Percentiles rank a stretch among this genome's conserved stretches.
These are phyloP conservation scores for Leccinum obscurum DNA, from an alignment of 768 basidiomycete genomes.

Conservation along the genomic window DNA sequence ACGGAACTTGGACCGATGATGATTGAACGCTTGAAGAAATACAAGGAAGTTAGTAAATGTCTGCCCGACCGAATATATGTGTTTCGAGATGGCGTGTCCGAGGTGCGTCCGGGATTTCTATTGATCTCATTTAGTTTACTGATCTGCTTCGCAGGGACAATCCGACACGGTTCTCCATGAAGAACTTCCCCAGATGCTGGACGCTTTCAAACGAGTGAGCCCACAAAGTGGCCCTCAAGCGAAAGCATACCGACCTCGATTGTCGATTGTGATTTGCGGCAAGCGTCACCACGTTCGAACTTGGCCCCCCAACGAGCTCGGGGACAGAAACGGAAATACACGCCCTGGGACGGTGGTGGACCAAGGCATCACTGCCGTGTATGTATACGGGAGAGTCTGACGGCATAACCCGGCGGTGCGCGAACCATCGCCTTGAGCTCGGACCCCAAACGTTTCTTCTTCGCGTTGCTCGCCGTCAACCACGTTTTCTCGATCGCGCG, in stretches of 20 bases:
- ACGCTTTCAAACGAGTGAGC: slow-evolving; percentile 53
- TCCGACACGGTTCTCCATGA: slow-evolving; percentile 58
- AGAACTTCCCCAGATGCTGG: slow-evolving; percentile 62
- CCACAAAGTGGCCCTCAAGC: slow-evolving; percentile 43
- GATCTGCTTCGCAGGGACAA: slow-evolving; percentile 56
- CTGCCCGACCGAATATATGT: slow-evolving; percentile 71
- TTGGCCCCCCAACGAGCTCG: slow-evolving; percentile 52
- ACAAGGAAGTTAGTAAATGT: slow-evolving; percentile 50
- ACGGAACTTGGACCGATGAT: slow-evolving; percentile 66
- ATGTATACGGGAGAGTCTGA: slow-evolving; percentile 19
- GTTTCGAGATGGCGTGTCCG: slow-evolving; percentile 82
- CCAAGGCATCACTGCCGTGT: slow-evolving; percentile 72
- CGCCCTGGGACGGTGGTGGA: slow-evolving; percentile 81
- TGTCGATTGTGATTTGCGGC: slow-evolving; percentile 81
- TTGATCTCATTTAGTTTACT: not conserved
- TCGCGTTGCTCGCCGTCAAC: too few species aligned
- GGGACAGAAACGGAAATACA: slow-evolving; percentile 72
- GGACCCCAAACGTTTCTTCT: too few species aligned
- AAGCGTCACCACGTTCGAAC: slow-evolving; percentile 64
- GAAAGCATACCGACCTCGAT: slow-evolving; percentile 53
- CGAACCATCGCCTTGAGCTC: too few species aligned
- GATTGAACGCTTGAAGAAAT: slow-evolving; percentile 63
- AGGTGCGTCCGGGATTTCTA: slow-evolving; percentile 43
- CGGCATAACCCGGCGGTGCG: too few species aligned
- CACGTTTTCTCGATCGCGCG: too few species aligned